phyloP scores from a whole-genome alignment of 805 yeast species.

The Candida bentonensis region DNA sequence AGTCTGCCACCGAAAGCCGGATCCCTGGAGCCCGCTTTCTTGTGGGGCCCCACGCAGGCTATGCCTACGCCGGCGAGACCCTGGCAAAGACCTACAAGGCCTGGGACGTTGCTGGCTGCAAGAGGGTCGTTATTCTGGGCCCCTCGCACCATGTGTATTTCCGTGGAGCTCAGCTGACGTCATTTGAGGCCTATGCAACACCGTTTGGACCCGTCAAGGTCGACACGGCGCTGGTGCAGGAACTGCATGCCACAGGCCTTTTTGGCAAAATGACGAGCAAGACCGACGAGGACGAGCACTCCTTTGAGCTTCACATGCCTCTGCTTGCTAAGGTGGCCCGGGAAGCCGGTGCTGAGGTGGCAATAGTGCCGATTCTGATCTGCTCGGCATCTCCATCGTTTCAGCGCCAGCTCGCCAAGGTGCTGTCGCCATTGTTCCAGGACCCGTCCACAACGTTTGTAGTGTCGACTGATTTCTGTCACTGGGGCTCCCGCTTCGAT shows the following conservation, averaged over 20 bases:
- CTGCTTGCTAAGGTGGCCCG: constrained; percentile 36
- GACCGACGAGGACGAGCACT: constrained; percentile 75
- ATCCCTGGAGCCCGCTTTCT: constrained; percentile 34
- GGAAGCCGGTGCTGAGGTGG: constrained; percentile 4
- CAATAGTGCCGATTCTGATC: constrained; percentile 67
- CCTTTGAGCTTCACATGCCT: constrained; percentile 91
- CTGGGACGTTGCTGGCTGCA: constrained; percentile 43
- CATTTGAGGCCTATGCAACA: constrained; percentile 48
- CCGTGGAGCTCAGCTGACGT: constrained; percentile 40
- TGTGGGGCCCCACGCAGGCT: constrained; percentile 83
- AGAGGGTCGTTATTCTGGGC: constrained; percentile 68
- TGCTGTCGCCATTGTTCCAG: constrained; percentile 38
- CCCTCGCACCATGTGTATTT: constrained; percentile 89
- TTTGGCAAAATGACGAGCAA: constrained; percentile 43
- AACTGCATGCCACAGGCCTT: constrained; percentile 22
- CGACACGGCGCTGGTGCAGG: constrained; percentile 27
- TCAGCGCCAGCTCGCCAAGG: constrained; percentile 31
- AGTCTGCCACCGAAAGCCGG: constrained; percentile 17
- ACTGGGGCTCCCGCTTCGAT: constrained; percentile 69
- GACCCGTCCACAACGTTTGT: constrained; percentile 53
- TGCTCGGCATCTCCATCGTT: constrained; percentile 40
- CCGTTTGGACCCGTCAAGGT: constrained; percentile 70
- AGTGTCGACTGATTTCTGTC: constrained; percentile 86
- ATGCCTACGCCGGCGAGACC: constrained; percentile 62
- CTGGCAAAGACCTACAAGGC: constrained; percentile 65